phyloP scores from a whole-genome alignment of 495 filamentous ascomycete genomes.

The Aspergillus nidulans region DNA sequence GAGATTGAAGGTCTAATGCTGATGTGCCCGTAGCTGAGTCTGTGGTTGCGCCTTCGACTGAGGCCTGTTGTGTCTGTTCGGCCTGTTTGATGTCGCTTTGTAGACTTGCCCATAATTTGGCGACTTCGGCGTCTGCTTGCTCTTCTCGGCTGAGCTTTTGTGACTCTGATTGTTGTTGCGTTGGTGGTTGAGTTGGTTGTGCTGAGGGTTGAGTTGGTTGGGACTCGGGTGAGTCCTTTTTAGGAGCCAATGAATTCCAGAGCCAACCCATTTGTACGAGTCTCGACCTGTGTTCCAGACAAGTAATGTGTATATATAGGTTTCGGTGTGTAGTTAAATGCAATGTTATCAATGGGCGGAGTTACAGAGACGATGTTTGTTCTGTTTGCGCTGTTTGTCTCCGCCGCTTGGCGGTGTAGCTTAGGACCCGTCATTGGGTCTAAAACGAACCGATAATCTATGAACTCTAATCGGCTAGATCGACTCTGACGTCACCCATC shows the following conservation, averaged over 20 bases:
- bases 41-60: conserved; percentile 14
- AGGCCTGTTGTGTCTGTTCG: conserved; percentile 18
- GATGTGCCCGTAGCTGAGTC: no score
- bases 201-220: conserved; percentile 17
- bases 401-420: conserved; percentile 8
- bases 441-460: conserved; percentile 8
- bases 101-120: conserved; percentile 52
- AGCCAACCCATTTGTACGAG: conserved; percentile 45
- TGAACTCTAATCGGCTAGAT: neutral
- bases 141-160: conserved; percentile 51
- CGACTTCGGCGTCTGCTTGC: conserved; percentile 58
- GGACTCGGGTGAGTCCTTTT: conserved; percentile 17
- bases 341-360: neutral
- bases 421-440: conserved; percentile 6
- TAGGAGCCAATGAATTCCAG: conserved; percentile 37
- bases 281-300: neutral
- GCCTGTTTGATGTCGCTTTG: conserved; percentile 23
- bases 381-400: neutral
- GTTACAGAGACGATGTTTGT: neutral
- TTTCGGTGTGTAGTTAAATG: neutral
- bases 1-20: conserved; percentile 10
- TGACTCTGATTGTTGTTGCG: conserved; percentile 21
- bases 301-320: neutral
- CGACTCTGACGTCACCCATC: conserved; percentile 16
- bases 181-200: conserved; percentile 3